A percentile compares a stretch with the other conserved stretches of the same genome.
Evolutionary conservation across 768 basidiomycete species (phyloP).

Genomic region (Boletus eberwhitei): DNA sequence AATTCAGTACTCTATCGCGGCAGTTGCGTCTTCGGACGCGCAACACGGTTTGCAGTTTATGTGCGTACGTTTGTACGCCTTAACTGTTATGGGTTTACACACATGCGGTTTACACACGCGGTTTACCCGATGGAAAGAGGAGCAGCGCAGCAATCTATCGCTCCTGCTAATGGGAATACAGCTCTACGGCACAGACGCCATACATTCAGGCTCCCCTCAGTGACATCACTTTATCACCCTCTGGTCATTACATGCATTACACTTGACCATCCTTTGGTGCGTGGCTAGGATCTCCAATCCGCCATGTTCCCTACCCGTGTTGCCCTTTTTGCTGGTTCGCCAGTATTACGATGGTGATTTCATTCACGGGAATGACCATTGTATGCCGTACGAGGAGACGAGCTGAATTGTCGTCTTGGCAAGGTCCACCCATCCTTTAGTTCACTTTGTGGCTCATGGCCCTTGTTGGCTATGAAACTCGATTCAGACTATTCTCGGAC

Average conservation of each 20-base stretch:
- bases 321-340: conserved; percentile 7
- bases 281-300: background rate
- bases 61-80: fast-evolving
- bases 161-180: background rate
- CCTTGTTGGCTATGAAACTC: conserved; percentile 22
- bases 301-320: background rate
- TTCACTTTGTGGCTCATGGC: conserved; percentile 30
- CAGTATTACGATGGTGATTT: conserved; percentile 4
- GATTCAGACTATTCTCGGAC: conserved; percentile 36
- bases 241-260: no score
- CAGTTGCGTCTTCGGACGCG: conserved; percentile 11
- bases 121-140: background rate
- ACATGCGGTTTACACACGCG: background rate
- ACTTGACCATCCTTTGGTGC: background rate
- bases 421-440: conserved; percentile 16
- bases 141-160: background rate
- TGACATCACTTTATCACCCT: no score
- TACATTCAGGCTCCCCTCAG: background rate
- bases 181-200: background rate
- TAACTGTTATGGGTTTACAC: background rate
- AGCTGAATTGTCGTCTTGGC: background rate
- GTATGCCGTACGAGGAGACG: conserved; percentile 19
- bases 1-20: conserved; percentile 21
- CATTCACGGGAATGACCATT: background rate
- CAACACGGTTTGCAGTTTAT: conserved; percentile 2